A percentile compares a stretch with the other conserved stretches of the same genome.
Conservation (phyloP, 371 early-diverging fungal genomes). For the Mucor indicus region DNA sequence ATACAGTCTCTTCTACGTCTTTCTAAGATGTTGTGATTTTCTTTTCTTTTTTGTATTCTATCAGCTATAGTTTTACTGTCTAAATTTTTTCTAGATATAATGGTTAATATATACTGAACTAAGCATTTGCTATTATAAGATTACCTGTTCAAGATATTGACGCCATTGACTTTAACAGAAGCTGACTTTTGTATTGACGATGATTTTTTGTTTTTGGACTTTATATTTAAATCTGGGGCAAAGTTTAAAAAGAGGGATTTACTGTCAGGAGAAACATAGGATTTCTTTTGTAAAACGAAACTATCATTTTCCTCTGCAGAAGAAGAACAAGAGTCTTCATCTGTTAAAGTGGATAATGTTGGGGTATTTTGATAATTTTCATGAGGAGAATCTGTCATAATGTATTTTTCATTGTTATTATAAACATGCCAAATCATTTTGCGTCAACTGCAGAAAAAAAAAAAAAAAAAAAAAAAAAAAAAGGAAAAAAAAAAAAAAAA, state of each 20-base stretch:
- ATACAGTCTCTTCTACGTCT: conserved; percentile 63
- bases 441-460: not conserved
- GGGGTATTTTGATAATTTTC: not conserved
- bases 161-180: conserved; percentile 44
- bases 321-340: not conserved
- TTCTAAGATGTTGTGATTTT: conserved; percentile 68
- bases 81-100: conserved; percentile 56
- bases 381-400: not conserved
- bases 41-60: conserved; percentile 59
- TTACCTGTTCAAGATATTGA: conserved; percentile 57
- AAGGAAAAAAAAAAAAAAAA: not conserved
- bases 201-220: not conserved
- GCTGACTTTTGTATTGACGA: no score
- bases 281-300: not conserved
- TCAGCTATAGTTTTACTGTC: conserved; percentile 62
- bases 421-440: conserved; percentile 11
- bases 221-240: conserved; percentile 10
- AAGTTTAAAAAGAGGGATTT: conserved; percentile 7
- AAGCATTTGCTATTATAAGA: no score
- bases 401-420: conserved; percentile 2
- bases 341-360: no score
- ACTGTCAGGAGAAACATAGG: not conserved
- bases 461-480: not conserved
- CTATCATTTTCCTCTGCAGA: not conserved
- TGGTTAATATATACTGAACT: no score